Conservation (phyloP, 1,284 basidiomycete genomes). For the Rhodotorula mucilaginosa region DNA sequence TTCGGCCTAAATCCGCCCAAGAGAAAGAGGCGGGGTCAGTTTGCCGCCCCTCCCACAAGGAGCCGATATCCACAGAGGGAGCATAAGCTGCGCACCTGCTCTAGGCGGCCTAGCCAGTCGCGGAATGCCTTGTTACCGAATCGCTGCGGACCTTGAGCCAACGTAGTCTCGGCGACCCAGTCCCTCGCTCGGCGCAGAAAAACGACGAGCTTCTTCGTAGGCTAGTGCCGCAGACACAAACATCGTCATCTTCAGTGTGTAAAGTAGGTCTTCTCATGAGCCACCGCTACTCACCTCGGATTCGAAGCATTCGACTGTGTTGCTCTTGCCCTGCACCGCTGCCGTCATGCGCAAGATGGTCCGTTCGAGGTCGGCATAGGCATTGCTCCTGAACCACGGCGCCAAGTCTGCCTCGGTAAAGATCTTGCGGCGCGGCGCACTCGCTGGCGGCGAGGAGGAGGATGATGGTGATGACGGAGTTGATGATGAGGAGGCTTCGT, state of each 20-base stretch:
- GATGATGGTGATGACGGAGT: neutral
- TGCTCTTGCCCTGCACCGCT: constrained; percentile 44
- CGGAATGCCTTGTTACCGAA: constrained; percentile 94
- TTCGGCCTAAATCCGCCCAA: neutral
- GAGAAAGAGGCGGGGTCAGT: too few species aligned
- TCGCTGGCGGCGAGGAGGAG: neutral
- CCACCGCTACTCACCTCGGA: constrained; percentile 17
- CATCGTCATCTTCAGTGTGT: neutral
- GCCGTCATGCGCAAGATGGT: constrained; percentile 47
- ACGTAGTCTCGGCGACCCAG: constrained; percentile 82
- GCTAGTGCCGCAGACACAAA: constrained; percentile 48
- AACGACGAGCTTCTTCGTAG: constrained; percentile 55
- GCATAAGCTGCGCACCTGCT: constrained; percentile 60
- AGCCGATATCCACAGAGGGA: too few species aligned
- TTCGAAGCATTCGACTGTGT: constrained; percentile 20
- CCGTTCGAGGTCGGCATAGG: constrained; percentile 43
- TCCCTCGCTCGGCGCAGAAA: constrained; percentile 68
- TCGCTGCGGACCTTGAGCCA: constrained; percentile 74
- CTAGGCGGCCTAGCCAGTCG: constrained; percentile 75
- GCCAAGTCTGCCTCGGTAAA: constrained; percentile 46
- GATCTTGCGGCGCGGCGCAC: constrained; percentile 41
- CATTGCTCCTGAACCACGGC: constrained; percentile 43
- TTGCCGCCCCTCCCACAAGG: too few species aligned
- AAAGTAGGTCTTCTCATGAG: neutral
- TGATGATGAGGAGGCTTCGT: neutral